A percentile compares a stretch with the other conserved stretches of the same genome.
Evolutionary conservation across 2,329 filamentous ascomycete species (phyloP).

Genomic region (Alternaria conjuncta): DNA sequence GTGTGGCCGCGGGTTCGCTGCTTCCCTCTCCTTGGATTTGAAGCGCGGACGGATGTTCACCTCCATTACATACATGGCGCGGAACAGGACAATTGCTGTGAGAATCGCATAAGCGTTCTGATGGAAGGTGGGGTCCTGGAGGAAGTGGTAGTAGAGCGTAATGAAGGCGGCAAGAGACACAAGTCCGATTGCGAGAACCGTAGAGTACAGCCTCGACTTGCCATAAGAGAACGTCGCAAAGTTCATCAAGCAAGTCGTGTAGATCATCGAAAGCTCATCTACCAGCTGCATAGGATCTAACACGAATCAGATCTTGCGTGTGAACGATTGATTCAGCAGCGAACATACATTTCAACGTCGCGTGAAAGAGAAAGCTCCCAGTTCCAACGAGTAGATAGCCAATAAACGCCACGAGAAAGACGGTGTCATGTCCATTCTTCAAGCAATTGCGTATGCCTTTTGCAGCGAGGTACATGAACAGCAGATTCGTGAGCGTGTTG

Average conservation of each 20-base stretch:
- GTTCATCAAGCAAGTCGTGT: conserved; percentile 71
- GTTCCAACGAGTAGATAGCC: conserved; percentile 67
- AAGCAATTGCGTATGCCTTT: conserved; percentile 78
- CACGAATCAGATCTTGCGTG: conserved; percentile 62
- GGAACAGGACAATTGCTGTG: conserved; percentile 72
- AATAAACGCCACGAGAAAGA: conserved; percentile 73
- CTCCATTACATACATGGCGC: conserved; percentile 81
- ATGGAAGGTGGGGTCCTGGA: conserved; percentile 83
- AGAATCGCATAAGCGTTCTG: conserved; percentile 78
- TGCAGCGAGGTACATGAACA: conserved; percentile 80
- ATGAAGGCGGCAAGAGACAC: conserved; percentile 66
- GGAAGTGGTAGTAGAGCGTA: conserved; percentile 79
- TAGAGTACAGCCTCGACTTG: conserved; percentile 58
- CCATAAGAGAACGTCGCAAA: conserved; percentile 79
- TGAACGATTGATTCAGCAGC: neutral
- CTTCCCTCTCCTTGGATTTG: conserved; percentile 50
- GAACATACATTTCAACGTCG: conserved; percentile 65
- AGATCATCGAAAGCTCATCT: conserved; percentile 75
- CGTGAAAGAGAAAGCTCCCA: conserved; percentile 69
- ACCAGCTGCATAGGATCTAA: conserved; percentile 73
- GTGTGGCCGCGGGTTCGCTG: conserved; percentile 31
- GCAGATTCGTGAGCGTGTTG: conserved; percentile 79
- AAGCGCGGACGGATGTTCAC: conserved; percentile 65
- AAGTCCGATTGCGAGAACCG: conserved; percentile 64
- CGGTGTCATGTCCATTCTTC: conserved; percentile 72